Evolutionary conservation across 345 rosid genomes (phyloP).

Genomic region (Tarenaya hassleriana): DNA sequence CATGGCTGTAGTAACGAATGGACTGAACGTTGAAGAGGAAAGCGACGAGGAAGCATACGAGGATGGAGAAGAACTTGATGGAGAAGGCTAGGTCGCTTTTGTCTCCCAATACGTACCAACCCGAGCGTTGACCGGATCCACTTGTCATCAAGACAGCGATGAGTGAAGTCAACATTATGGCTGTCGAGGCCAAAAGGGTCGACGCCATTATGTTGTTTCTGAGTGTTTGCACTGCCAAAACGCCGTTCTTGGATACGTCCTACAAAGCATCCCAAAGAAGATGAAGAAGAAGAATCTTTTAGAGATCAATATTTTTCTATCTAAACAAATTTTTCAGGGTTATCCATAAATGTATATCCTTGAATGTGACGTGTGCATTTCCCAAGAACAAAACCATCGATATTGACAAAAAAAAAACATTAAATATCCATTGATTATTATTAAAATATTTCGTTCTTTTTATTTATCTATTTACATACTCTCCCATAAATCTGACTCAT

Average conservation of each 20-base stretch:
- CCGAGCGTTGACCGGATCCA: slow-evolving; percentile 23
- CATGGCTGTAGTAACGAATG: slow-evolving; percentile 83
- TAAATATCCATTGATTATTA: no score
- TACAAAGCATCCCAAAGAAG: slow-evolving; percentile 26
- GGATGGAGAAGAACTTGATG: slow-evolving; percentile 61
- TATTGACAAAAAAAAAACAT: no score
- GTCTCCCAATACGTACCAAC: slow-evolving; percentile 47
- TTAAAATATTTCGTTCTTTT: no score
- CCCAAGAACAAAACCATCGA: no score
- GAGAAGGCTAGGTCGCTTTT: slow-evolving; percentile 46
- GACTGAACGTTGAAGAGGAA: slow-evolving; percentile 69
- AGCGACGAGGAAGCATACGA: slow-evolving; percentile 62
- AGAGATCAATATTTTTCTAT: no score
- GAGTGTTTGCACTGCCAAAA: slow-evolving; percentile 84
- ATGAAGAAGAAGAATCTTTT: no score
- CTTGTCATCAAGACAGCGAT: slow-evolving; percentile 59
- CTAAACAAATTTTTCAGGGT: no score
- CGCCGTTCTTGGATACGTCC: slow-evolving; percentile 69
- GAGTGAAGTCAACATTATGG: slow-evolving; percentile 72
- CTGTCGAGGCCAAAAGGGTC: slow-evolving; percentile 77
- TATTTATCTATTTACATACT: no score
- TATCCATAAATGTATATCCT: no score
- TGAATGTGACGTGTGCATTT: no score
- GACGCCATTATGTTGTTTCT: slow-evolving; percentile 96
- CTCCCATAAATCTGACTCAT: no score